Evolutionary conservation across 495 filamentous ascomycete species (phyloP).

Genomic region (Acidiella bohemica): DNA sequence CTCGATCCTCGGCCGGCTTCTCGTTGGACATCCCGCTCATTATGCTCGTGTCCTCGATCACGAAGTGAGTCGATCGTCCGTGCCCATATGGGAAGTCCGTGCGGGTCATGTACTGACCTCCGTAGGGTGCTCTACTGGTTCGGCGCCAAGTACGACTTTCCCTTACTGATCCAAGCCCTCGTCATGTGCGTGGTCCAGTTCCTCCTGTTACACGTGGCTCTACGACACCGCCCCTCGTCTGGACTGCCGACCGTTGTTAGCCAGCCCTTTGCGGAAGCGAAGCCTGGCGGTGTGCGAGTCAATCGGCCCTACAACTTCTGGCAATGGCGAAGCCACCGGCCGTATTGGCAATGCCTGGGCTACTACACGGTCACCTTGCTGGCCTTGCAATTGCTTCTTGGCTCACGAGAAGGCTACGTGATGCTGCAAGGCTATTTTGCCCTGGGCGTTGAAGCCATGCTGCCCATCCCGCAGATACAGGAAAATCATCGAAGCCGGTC

Average conservation of each 20-base stretch:
- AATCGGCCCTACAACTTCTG: constrained; percentile 79
- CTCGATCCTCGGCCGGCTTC: constrained; percentile 75
- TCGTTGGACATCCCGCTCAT: constrained; percentile 85
- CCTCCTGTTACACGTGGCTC: constrained; percentile 73
- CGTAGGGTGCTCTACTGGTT: constrained; percentile 85
- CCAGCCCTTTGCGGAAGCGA: constrained; percentile 40
- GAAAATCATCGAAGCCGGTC: constrained; percentile 63
- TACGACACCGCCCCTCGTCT: constrained; percentile 67
- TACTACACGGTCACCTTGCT: constrained; percentile 54
- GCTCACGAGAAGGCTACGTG: constrained; percentile 53
- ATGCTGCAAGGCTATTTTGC: constrained; percentile 63
- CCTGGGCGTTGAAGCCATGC: constrained; percentile 76
- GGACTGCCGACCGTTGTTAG: constrained; percentile 17
- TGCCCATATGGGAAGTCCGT: background rate
- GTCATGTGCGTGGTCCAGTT: constrained; percentile 78
- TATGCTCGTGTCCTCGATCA: constrained; percentile 86
- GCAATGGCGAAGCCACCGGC: constrained; percentile 75
- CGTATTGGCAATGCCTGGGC: constrained; percentile 82
- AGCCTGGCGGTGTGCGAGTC: constrained; percentile 31
- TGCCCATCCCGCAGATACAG: constrained; percentile 81
- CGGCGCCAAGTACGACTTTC: constrained; percentile 65
- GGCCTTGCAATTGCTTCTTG: constrained; percentile 58
- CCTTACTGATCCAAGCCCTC: constrained; percentile 70
- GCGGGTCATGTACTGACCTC: background rate
- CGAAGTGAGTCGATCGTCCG: constrained; percentile 49